Evolutionary conservation across 2,329 filamentous ascomycete species (phyloP).

Genomic region (Colletotrichum zoysiae): DNA sequence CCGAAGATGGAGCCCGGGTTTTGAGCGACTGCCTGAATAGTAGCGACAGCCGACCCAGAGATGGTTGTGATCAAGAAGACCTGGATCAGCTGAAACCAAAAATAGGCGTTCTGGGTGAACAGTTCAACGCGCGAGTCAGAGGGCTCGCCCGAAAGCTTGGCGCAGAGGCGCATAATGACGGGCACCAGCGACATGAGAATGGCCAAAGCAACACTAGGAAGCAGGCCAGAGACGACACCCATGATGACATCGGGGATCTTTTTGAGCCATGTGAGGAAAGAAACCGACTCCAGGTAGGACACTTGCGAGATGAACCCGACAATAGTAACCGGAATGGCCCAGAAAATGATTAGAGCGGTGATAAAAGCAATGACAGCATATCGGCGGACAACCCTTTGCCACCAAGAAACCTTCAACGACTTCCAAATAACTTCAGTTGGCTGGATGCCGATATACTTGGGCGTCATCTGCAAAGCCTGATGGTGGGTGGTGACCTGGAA

Average conservation of each 20-base stretch:
- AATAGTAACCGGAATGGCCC: conserved; percentile 79
- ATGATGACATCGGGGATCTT: conserved; percentile 77
- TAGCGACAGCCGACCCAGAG: conserved; percentile 81
- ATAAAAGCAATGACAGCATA: conserved; percentile 80
- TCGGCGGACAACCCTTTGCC: conserved; percentile 82
- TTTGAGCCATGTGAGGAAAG: conserved; percentile 79
- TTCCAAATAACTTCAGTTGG: conserved; percentile 90
- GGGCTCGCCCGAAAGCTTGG: conserved; percentile 83
- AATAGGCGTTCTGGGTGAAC: conserved; percentile 92
- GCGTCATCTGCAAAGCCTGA: conserved; percentile 86
- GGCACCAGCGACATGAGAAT: conserved; percentile 90
- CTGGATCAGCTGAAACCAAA: conserved; percentile 89
- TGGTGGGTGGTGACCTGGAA: conserved; percentile 91
- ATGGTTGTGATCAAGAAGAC: conserved; percentile 91
- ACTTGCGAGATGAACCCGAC: conserved; percentile 92
- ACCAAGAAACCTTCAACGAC: conserved; percentile 86
- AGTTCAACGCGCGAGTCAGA: conserved; percentile 85
- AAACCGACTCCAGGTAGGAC: conserved; percentile 72
- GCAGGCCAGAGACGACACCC: conserved; percentile 85
- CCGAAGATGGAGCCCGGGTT: conserved; percentile 72
- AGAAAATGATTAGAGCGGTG: conserved; percentile 85
- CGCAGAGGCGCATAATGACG: conserved; percentile 80
- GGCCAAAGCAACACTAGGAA: conserved; percentile 83
- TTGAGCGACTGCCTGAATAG: conserved; percentile 71
- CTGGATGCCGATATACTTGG: conserved; percentile 84